These are phyloP conservation scores for Talaromyces sp. DNA, from an alignment of 2,329 filamentous ascomycete genomes.

Conservation along the genomic window DNA sequence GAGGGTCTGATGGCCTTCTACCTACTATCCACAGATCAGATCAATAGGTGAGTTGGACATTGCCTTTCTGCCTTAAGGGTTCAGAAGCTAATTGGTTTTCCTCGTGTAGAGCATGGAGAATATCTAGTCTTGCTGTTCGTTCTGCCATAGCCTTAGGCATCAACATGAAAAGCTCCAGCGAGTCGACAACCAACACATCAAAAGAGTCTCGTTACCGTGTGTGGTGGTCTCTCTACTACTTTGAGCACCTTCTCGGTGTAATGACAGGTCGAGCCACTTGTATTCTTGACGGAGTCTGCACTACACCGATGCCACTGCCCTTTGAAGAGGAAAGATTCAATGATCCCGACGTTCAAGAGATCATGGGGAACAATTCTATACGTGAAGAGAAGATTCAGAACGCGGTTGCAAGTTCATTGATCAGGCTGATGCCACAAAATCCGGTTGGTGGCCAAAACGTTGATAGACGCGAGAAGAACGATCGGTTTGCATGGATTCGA, in stretches of 20 bases:
- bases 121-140: conserved; percentile 42
- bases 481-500: conserved; percentile 31
- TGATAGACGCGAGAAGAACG: conserved; percentile 24
- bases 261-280: conserved; percentile 47
- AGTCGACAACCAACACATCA: conserved; percentile 35
- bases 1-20: conserved; percentile 45
- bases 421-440: conserved; percentile 32
- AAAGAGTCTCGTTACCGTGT: conserved; percentile 47
- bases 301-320: conserved; percentile 41
- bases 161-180: conserved; percentile 44
- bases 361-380: conserved; percentile 31
- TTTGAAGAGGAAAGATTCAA: conserved; percentile 41
- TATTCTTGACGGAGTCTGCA: conserved; percentile 43
- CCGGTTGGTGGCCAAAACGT: conserved; percentile 27
- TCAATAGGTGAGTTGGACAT: conserved; percentile 38
- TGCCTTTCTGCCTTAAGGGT: too few species aligned
- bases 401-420: conserved; percentile 29
- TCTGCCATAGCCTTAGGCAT: conserved; percentile 44
- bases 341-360: conserved; percentile 30
- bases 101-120: conserved; percentile 41
- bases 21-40: conserved; percentile 41
- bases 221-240: conserved; percentile 46
- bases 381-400: conserved; percentile 33
- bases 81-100: neutral
- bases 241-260: conserved; percentile 44